Base-by-base conservation (phyloP, 2,329 filamentous ascomycete genomes). In the Fusarium sp. region DNA sequence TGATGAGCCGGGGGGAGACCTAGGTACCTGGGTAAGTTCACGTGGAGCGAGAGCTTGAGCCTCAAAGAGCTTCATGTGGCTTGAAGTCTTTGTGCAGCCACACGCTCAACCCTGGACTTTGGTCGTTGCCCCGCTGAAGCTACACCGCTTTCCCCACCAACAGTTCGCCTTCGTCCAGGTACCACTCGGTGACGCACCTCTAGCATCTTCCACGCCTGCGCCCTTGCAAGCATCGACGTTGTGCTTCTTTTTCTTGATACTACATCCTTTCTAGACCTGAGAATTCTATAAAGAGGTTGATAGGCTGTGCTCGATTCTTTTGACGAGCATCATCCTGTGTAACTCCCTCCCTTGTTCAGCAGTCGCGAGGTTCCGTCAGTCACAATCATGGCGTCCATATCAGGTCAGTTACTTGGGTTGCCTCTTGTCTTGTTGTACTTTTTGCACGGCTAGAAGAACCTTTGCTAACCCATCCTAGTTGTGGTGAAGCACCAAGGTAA, bases 401-500 rank as follows among this genome's bases (percentile, higher is more conserved):
- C 81, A 71, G 80, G 84, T 86, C 73, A 72, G 78, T 72, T 53
- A 57, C 11, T 62, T 64, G 56, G 62, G 59, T 68, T 57, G 60
- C 21, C 21, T 55, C 14, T 10, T 21, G 15, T 31, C 19, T 43
- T 21, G 11, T 21, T 35, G 11, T 35, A 21, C 35, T 43, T 39
- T 31, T 35, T 32, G 15, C 36, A 25, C 32, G 11, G 52, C 19
- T 38, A 25, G 21, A 47, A 35, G 15, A 19, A 17, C 27, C 37
- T 42, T 38, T 54, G 48, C 62, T 73, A 43, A 73, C 61, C 13
- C 11, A 17, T 3, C 10, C 11, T 64, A 96, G 93, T 99, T 68
- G 83, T 93, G 73, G 89, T 99, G 68, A 98, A 96, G 79, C 94
- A 99, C 76, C 88, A 93, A 74, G 94, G 94, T 80, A 97, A 95